Base-by-base conservation (phyloP, 2,329 filamentous ascomycete species). In the Aureobasidium uvarum region DNA sequence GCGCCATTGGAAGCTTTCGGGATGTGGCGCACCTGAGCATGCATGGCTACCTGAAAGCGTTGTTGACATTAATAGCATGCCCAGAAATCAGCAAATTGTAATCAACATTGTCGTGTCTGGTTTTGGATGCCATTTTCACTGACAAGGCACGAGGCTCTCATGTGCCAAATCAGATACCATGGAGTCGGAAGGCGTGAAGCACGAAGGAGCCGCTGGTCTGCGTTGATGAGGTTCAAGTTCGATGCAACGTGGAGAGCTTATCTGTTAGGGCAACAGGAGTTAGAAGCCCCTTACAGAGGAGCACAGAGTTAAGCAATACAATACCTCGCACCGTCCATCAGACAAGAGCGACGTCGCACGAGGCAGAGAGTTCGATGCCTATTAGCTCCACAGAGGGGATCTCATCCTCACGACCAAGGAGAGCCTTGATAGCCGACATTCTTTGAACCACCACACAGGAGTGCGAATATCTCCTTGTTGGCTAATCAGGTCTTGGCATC, bases 1-100 rank as follows among this genome's bases (percentile, higher is more conserved):
- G 10, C 38, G 23, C 54, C 54, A 58, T 58, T 58, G 54, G 54
- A 45, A 43, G 38, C 54, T 58, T 45, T 58, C 45, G 45, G 54
- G 54, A 33, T 43, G 54, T 58, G 54, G 54, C 54, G 54, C 38
- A 8, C 23, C 54, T 43, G 54, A 58, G 38, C 7, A 20, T 14
- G 38, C 38, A 43, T 58, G 38, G 54, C 54, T 31, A 45, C 54
- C 54, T 58, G 54, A 31, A 43, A 43, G 5, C 38, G 38, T 11
- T 58, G 23, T 43, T 43, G 16, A 58, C 54, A 58, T 43, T 58
- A 7, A 55, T 25, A 55, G 51, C 51, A 41, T 8, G 20, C 20
- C n/a, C 11, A 55, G 36, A 3, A 39, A 16, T 18, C 36, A 6
- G 33, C 36, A 3, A 2, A 25, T 54, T 23, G 20, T 3, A 33